These are phyloP conservation scores for Penicillium sp. DNA, from an alignment of 2,329 filamentous ascomycete genomes.

Conservation along the genomic window DNA sequence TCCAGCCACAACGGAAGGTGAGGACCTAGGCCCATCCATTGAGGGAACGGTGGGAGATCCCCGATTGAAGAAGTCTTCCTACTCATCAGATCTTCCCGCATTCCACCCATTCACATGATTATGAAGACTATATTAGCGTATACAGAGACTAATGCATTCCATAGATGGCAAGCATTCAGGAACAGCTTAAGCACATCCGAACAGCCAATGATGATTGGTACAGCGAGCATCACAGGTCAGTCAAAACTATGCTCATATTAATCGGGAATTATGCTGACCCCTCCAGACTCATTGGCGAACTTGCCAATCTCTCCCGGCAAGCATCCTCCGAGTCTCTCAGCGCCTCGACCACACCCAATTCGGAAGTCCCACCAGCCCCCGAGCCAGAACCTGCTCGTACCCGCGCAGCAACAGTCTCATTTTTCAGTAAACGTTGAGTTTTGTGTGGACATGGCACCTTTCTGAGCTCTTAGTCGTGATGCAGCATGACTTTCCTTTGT, in stretches of 20 bases:
- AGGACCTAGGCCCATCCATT: constrained; percentile 48
- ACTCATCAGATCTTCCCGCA: constrained; percentile 29
- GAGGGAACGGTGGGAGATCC: constrained; percentile 48
- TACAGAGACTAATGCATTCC: constrained; percentile 23
- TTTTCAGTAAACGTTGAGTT: constrained; percentile 7
- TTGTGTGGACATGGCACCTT: neutral
- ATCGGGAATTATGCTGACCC: neutral
- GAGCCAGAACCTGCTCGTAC: constrained; percentile 18
- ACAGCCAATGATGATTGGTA: constrained; percentile 46
- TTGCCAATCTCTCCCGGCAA: constrained; percentile 35
- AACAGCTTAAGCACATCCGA: constrained; percentile 47
- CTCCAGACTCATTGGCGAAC: constrained; percentile 39
- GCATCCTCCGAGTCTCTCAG: constrained; percentile 29
- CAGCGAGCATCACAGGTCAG: constrained; percentile 43
- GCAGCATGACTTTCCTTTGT: constrained; percentile 23
- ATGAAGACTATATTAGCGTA: constrained; percentile 21
- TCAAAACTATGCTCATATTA: neutral
- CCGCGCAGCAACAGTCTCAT: constrained; percentile 12
- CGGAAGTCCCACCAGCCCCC: constrained; percentile 18
- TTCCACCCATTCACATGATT: constrained; percentile 33
- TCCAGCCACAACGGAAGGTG: constrained; percentile 43
- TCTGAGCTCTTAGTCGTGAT: constrained; percentile 4
- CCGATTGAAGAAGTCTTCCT: constrained; percentile 36
- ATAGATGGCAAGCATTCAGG: constrained; percentile 49
- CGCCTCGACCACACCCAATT: constrained; percentile 30